Conservation (phyloP, 2,329 filamentous ascomycete species). For the Ophiostoma tasmaniense region DNA sequence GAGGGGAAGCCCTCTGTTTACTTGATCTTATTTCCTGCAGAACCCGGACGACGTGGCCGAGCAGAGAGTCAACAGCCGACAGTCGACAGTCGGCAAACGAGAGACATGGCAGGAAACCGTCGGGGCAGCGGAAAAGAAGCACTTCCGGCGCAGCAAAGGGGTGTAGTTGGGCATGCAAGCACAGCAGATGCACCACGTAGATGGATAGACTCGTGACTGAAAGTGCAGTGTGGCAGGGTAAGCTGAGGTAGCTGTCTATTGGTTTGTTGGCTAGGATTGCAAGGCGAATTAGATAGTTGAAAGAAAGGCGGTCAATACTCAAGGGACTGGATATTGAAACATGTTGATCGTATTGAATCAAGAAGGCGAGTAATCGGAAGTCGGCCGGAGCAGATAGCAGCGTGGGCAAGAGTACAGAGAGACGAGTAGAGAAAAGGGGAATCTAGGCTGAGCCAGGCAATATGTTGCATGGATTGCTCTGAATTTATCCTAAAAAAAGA, state of each 20-base stretch:
- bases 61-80: not conserved
- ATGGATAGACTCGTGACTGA: not conserved
- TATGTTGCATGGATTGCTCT: not conserved
- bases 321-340: not conserved
- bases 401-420: too few species aligned
- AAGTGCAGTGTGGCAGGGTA: not conserved
- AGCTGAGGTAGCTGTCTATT: not conserved
- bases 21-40: not conserved
- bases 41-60: not conserved
- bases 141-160: not conserved
- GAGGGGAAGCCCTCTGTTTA: not conserved
- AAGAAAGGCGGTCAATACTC: not conserved
- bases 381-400: not conserved
- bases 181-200: not conserved
- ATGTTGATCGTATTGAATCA: not conserved
- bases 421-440: not conserved
- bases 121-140: not conserved
- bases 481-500: not conserved
- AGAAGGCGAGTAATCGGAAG: not conserved
- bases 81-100: not conserved
- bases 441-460: not conserved
- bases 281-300: not conserved
- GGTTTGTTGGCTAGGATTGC: not conserved
- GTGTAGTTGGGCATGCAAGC: not conserved
- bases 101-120: not conserved